Conservation (phyloP, 306 rosid species). For the Medicago ruthenica region DNA sequence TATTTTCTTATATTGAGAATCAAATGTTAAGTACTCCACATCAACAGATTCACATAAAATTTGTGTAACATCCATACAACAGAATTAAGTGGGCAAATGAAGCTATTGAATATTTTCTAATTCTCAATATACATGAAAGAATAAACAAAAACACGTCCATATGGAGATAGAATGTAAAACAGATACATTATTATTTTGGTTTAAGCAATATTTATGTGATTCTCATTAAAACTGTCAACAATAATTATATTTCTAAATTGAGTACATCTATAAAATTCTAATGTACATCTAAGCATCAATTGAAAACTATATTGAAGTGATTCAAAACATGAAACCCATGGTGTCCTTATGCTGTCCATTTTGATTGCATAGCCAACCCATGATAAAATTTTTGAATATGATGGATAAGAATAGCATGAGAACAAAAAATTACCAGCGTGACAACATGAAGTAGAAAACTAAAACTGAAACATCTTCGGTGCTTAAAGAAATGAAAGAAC, state of each 20-base stretch:
- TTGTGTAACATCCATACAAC: conserved; percentile 5
- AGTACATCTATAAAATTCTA: conserved; percentile 9
- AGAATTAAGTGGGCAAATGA: conserved; percentile 5
- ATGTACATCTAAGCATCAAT: conserved; percentile 1
- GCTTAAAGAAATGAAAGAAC: conserved; percentile 4
- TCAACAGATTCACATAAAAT: conserved; percentile 4
- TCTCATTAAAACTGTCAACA: conserved; percentile 16
- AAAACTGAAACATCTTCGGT: not conserved
- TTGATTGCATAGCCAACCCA: conserved; percentile 32
- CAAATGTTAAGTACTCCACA: conserved; percentile 18
- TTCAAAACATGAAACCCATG: not conserved
- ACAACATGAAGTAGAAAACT: conserved; percentile 28
- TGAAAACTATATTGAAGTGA: conserved; percentile 16
- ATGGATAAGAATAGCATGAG: conserved; percentile 18
- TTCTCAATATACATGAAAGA: conserved; percentile 21
- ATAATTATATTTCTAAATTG: not conserved
- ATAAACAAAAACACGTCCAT: conserved; percentile 4
- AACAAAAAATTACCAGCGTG: not conserved
- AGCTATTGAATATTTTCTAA: conserved; percentile 10
- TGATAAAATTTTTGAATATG: conserved; percentile 2
- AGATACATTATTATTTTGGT: conserved; percentile 20
- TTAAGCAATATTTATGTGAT: not conserved
- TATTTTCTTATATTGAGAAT: conserved; percentile 15
- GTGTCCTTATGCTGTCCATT: conserved; percentile 12
- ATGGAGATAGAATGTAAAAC: not conserved